phyloP scores from a whole-genome alignment of 768 basidiomycete genomes.

The Russula sp. region DNA sequence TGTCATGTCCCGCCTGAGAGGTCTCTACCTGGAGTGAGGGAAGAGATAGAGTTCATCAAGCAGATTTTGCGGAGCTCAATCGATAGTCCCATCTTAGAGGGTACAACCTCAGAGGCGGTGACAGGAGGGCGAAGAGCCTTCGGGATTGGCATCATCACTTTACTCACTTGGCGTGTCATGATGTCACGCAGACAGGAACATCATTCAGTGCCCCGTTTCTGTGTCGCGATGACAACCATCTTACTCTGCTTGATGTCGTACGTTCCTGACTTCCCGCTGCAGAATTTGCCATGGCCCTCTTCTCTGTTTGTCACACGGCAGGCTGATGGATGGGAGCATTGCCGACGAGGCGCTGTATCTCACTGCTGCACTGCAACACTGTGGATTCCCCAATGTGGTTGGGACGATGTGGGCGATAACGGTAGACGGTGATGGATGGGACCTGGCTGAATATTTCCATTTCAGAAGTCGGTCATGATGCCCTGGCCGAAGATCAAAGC shows the following conservation, averaged over 20 bases:
- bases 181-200: not conserved
- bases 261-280: slow-evolving; percentile 3
- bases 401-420: slow-evolving; percentile 8
- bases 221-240: not conserved
- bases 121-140: not conserved
- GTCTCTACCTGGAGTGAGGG: not conserved
- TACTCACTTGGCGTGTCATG: slow-evolving; percentile 10
- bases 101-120: not conserved
- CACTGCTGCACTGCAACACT: not conserved
- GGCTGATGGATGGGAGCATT: too few species aligned
- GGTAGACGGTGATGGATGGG: slow-evolving; percentile 4
- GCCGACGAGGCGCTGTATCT: not conserved
- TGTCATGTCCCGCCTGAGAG: not conserved
- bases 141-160: not conserved
- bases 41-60: not conserved
- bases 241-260: slow-evolving; percentile 6
- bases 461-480: not conserved
- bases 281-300: not conserved
- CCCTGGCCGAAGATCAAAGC: not conserved
- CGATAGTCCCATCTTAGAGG: not conserved
- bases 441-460: slow-evolving; percentile 1
- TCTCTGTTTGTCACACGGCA: not conserved
- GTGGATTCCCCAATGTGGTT: too few species aligned
- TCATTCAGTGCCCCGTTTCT: not conserved
- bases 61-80: not conserved